These are phyloP conservation scores for Castanea sativa DNA, from an alignment of 306 rosid species.

Conservation along the genomic window DNA sequence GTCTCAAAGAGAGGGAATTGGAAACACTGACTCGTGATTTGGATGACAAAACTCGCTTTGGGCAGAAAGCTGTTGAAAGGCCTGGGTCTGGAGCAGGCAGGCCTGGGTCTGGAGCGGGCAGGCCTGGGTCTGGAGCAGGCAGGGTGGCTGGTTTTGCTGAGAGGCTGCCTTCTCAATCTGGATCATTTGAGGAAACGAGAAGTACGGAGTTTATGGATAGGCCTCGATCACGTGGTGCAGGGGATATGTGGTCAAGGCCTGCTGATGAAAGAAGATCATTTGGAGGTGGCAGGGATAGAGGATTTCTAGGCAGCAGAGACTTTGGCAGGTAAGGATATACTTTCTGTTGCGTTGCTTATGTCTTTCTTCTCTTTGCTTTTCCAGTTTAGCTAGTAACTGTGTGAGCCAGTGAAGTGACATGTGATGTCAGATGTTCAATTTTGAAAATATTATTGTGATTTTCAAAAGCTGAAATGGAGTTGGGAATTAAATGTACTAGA, in stretches of 20 bases:
- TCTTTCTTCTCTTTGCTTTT: background rate
- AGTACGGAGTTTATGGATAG: constrained; percentile 61
- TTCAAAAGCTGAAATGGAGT: background rate
- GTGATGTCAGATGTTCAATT: background rate
- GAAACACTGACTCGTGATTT: constrained; percentile 64
- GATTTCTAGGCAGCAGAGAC: constrained; percentile 71
- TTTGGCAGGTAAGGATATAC: constrained; percentile 57
- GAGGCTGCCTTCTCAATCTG: constrained; percentile 69
- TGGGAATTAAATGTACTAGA: background rate
- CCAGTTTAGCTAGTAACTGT: background rate
- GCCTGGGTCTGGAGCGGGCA: constrained; percentile 73
- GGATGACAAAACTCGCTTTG: constrained; percentile 92
- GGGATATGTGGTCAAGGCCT: constrained; percentile 66
- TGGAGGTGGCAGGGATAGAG: constrained; percentile 70
- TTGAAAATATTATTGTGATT: background rate
- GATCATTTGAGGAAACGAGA: constrained; percentile 76
- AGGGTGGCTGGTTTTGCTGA: constrained; percentile 52
- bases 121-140: background rate
- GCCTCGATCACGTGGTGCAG: constrained; percentile 77
- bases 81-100: constrained; percentile 80
- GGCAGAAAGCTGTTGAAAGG: constrained; percentile 82
- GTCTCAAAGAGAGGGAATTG: constrained; percentile 64
- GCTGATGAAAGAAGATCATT: constrained; percentile 72
- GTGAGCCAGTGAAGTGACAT: background rate
- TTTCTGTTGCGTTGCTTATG: constrained; percentile 4